Percentiles rank a stretch among this genome's conserved stretches.
Conservation (phyloP, 805 yeast species). For the Metschnikowia gelsemii region DNA sequence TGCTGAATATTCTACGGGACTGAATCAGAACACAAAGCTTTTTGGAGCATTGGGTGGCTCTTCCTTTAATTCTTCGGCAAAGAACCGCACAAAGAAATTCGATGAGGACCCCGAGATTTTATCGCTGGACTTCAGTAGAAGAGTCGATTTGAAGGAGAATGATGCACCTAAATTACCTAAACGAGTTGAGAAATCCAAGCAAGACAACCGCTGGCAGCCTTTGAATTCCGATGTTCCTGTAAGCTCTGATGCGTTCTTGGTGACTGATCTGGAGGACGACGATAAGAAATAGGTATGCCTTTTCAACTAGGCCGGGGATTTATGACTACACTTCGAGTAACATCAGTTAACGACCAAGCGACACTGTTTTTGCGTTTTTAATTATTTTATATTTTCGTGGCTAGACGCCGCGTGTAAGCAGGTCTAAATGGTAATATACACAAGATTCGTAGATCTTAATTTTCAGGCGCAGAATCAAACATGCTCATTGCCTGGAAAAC, state of each 20-base stretch:
- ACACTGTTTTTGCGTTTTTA: neutral
- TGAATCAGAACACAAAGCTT: constrained; percentile 30
- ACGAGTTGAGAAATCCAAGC: constrained; percentile 14
- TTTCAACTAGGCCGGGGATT: neutral
- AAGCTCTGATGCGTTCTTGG: constrained; percentile 44
- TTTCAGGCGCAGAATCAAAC: constrained; percentile 15
- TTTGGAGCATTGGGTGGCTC: constrained; percentile 50
- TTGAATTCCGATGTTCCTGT: constrained; percentile 40
- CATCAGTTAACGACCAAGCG: too few relatives aligned
- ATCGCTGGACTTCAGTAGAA: constrained; percentile 48
- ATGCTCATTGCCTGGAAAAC: constrained; percentile 19
- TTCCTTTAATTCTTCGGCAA: constrained; percentile 28
- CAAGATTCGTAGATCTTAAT: constrained; percentile 12
- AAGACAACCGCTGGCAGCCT: constrained; percentile 38
- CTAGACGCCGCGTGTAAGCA: neutral
- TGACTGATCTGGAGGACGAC: constrained; percentile 46
- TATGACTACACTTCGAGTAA: too few relatives aligned
- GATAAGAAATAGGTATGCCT: constrained; percentile 20
- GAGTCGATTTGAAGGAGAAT: constrained; percentile 38
- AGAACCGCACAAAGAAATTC: constrained; percentile 29
- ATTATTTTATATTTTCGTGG: constrained; percentile 1
- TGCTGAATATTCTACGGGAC: constrained; percentile 10
- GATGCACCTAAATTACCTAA: constrained; percentile 28
- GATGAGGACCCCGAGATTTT: constrained; percentile 60
- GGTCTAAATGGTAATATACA: constrained; percentile 9